These are phyloP conservation scores for Endothia cerciana DNA, from an alignment of 2,329 filamentous ascomycete genomes.

Conservation along the genomic window DNA sequence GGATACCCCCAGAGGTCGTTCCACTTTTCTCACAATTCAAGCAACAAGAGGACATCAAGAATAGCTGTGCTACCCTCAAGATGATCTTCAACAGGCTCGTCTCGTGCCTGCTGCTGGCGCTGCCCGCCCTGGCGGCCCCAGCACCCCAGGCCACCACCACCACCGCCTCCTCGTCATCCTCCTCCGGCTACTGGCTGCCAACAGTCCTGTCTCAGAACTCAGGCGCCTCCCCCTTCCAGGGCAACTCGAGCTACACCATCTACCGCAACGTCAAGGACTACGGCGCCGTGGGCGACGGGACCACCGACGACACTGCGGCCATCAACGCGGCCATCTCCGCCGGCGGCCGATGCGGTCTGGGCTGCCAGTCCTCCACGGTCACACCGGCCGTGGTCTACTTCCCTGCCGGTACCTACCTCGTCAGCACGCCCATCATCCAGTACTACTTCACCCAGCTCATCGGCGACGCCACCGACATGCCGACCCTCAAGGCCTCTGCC, in stretches of 20 bases:
- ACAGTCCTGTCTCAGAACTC: conserved; percentile 64
- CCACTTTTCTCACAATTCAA: neutral
- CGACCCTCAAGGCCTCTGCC: conserved; percentile 74
- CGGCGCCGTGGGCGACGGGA: conserved; percentile 69
- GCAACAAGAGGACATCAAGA: conserved; percentile 21
- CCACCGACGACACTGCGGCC: conserved; percentile 81
- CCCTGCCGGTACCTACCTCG: conserved; percentile 81
- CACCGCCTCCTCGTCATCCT: conserved; percentile 8
- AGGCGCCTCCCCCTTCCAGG: conserved; percentile 67
- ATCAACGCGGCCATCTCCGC: conserved; percentile 83
- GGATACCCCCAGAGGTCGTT: neutral
- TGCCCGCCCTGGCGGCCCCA: conserved; percentile 28
- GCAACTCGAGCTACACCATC: conserved; percentile 64
- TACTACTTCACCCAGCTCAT: conserved; percentile 94
- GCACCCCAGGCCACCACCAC: conserved; percentile 16
- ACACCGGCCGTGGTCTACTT: conserved; percentile 90
- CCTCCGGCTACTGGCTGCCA: conserved; percentile 69
- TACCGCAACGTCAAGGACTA: conserved; percentile 80
- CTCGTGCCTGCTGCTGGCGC: conserved; percentile 27
- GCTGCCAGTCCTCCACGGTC: conserved; percentile 83
- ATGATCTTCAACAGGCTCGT: conserved; percentile 29
- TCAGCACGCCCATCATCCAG: conserved; percentile 78
- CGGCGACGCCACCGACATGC: conserved; percentile 74
- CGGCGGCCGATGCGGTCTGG: conserved; percentile 77
- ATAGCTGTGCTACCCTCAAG: conserved; percentile 29